Conservation (phyloP, 1,284 basidiomycete genomes). For the Exobasidium rhododendri region DNA sequence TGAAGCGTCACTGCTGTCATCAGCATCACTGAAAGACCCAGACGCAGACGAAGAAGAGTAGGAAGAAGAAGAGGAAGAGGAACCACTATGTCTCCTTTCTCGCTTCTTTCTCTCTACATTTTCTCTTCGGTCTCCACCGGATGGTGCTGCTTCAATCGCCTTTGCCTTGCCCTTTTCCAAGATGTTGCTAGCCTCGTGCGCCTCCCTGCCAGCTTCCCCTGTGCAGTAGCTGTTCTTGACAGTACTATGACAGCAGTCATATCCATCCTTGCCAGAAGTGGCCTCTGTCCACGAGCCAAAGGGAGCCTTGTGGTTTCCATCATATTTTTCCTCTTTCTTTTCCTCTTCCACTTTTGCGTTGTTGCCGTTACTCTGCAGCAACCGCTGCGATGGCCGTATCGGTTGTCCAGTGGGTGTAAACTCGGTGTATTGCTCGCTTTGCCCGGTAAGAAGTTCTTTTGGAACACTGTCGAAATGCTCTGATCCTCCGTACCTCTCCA, state of each 20-base stretch:
- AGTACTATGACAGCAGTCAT: constrained; percentile 84
- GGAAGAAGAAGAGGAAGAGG: constrained; percentile 11
- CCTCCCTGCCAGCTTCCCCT: constrained; percentile 79
- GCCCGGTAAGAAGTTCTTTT: constrained; percentile 82
- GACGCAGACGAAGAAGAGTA: background rate
- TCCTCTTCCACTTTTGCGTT: background rate
- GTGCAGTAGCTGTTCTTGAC: constrained; percentile 89
- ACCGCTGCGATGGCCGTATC: constrained; percentile 67
- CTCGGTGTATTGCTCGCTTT: constrained; percentile 96
- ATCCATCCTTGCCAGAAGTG: constrained; percentile 77
- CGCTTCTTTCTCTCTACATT: constrained; percentile 11
- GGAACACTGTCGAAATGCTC: constrained; percentile 84
- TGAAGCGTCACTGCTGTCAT: background rate
- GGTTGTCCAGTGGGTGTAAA: constrained; percentile 89
- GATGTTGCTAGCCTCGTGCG: constrained; percentile 65
- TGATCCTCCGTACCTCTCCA: constrained; percentile 81
- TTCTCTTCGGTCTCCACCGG: constrained; percentile 12
- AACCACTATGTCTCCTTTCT: constrained; percentile 20
- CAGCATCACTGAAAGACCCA: constrained; percentile 2
- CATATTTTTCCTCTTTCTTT: constrained; percentile 61
- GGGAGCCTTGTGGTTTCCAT: constrained; percentile 87
- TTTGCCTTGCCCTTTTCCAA: constrained; percentile 48
- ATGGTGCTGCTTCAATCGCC: constrained; percentile 17
- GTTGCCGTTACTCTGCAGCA: background rate
- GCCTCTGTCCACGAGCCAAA: constrained; percentile 95